Evolutionary conservation across 768 basidiomycete species (phyloP), one percentile per base, ranked within the genome.

Genomic region (Tylopilus rubrobrunneus): DNA sequence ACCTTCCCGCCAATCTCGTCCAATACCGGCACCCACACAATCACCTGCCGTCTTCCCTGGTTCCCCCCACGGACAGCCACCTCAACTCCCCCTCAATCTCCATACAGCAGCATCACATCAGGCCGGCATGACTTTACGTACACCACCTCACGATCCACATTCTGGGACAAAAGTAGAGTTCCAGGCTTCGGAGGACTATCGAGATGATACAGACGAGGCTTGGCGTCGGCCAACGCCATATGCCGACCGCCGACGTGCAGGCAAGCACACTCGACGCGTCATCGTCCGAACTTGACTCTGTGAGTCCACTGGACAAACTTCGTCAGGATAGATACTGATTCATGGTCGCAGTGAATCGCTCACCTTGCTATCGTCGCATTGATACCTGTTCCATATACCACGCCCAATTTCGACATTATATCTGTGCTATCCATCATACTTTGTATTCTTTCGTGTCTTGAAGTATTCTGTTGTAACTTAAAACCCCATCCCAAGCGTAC

Each of bases 231-330:
- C 87, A 1, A 88, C 83, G 69, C 87, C 88, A 21, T 83, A 85
- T 62, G 79, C 80, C 39, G 87, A 89, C 66, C 81, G 88, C 23
- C 75, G 88, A 51, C 76, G 88, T 52, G 88, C 88, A 48, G 88
- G 88, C 47, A 91, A 91, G 67, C 88, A 90, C 66, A 90, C 88
- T 23, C 78, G 76, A 63, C 80, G 88, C 49, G 83, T 89, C 49
- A 83, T 89, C 57, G 82, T 86, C 54, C 72, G 80, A 45, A 57
- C 40, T 37, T 72, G 53, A 68, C 25, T 11, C 31, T 17, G 57
- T 60, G 46, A 49, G 53, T 56, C 2, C 15, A 0, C 39, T 19
- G 10, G 25, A 4, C 37, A 46, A 3, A 7, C 40, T 12, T 19
- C n/a, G 27, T 45, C 46, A 14, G 4, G 9, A 33, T 21, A 29